Evolutionary conservation across 2,329 filamentous ascomycete genomes (phyloP).

Genomic region (Leptodontidium sp.): DNA sequence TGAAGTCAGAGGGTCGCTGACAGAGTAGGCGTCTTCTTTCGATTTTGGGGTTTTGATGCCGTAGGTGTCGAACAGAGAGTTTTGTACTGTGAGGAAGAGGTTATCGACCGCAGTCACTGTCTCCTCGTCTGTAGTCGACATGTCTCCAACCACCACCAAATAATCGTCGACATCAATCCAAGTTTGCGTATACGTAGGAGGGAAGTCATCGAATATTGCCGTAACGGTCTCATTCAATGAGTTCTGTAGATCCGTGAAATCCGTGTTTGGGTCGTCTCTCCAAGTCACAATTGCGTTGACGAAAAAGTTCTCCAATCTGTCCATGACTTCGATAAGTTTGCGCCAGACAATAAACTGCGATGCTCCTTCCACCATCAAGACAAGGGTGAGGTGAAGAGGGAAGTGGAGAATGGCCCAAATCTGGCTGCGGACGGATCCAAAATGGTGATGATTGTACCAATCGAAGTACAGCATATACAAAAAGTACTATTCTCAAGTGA

Average conservation of each 20-base stretch:
- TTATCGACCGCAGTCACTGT: conserved; percentile 24
- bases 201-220: no score
- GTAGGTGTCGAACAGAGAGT: conserved; percentile 38
- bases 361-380: conserved; percentile 62
- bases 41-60: conserved; percentile 29
- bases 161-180: conserved; percentile 13
- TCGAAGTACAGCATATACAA: conserved; percentile 44
- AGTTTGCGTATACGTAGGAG: no score
- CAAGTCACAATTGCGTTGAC: no score
- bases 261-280: no score
- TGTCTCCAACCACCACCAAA: conserved; percentile 27
- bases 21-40: conserved; percentile 24
- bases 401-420: conserved; percentile 60
- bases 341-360: conserved; percentile 40
- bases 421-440: conserved; percentile 36
- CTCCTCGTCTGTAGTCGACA: conserved; percentile 27
- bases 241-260: no score
- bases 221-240: no score
- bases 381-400: conserved; percentile 62
- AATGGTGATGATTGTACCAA: conserved; percentile 32
- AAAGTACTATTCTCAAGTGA: conserved; percentile 33
- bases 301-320: no score
- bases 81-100: conserved; percentile 31
- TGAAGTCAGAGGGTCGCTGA: no score
- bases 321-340: conserved; percentile 33